A percentile compares a stretch with the other conserved stretches of the same genome.
phyloP scores from a whole-genome alignment of 2,329 filamentous ascomycete genomes.

The Aspergillus aculeatinus region DNA sequence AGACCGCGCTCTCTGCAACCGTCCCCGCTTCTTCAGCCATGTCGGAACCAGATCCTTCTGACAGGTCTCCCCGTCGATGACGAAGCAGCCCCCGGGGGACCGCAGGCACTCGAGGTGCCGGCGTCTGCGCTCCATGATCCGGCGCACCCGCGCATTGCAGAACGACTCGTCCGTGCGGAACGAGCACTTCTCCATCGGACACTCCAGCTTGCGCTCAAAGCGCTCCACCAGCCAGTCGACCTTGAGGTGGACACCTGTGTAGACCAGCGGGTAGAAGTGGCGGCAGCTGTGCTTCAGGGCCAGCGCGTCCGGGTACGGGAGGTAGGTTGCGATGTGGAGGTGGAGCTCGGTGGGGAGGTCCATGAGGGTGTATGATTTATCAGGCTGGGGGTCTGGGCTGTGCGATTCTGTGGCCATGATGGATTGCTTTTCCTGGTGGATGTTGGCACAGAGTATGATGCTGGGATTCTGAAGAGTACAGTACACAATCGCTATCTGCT shows the following conservation, averaged over 20 bases:
- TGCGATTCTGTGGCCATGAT: too few species aligned
- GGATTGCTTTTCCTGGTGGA: too few species aligned
- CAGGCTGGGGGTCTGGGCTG: too few species aligned
- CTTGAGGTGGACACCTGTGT: conserved; percentile 65
- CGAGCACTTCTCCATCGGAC: conserved; percentile 55
- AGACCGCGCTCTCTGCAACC: conserved; percentile 11
- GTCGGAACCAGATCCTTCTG: conserved; percentile 28
- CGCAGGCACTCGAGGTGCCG: conserved; percentile 41
- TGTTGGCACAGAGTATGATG: too few species aligned
- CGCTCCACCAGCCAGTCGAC: conserved; percentile 68
- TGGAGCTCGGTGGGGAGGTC: conserved; percentile 67
- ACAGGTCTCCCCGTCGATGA: conserved; percentile 39
- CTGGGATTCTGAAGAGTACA: too few species aligned
- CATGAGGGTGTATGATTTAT: conserved; percentile 38
- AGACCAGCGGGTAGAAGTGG: conserved; percentile 63
- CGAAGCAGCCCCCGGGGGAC: conserved; percentile 34
- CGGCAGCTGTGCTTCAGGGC: conserved; percentile 66
- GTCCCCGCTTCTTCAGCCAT: conserved; percentile 27
- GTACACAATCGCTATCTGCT: too few species aligned
- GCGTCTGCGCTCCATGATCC: conserved; percentile 44
- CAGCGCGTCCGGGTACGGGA: conserved; percentile 69
- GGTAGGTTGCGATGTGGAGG: conserved; percentile 57
- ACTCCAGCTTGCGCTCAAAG: conserved; percentile 62
- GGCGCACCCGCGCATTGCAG: conserved; percentile 40
- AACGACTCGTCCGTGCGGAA: conserved; percentile 45